Base-by-base conservation (phyloP, 2,329 filamentous ascomycete species). In the Fusarium circinatum region DNA sequence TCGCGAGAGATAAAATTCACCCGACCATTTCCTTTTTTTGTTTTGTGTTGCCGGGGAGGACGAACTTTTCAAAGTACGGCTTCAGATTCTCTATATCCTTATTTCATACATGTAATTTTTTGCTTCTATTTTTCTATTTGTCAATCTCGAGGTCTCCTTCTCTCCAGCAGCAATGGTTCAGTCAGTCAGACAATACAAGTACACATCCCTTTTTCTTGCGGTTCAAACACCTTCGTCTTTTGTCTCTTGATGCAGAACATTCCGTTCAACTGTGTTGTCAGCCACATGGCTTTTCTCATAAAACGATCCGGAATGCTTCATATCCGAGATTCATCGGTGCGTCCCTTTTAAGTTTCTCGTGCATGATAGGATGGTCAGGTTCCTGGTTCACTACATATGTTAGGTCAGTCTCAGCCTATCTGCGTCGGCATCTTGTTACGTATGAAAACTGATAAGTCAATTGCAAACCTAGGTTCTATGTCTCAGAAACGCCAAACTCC, bases 51-150 rank as follows among this genome's bases (percentile, higher is more conserved):
- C 60, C 42, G 65, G 76, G 76, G 70, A 75, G 76, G 76, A 75
- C 73, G 72, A 76, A 74, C 62, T 75, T 76, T 73, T 55, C 68
- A 78, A 60, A 76, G 74, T 75, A 76, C 64, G 66, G 74, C 73
- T 78, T 77, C 71, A 63, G 70, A 70, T 68, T 75, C 73, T 76
- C 62, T 78, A 78, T 77, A 77, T 78, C 76, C 74, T 78, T 78
- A 78, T 78, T 77, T 78, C 76, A 73, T 76, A 76, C 51, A 73
- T 78, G 76, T 78, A 78, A 78, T 78, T 78, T 73, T 74, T 75
- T 70, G 57, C 49, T 48, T 71, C 34, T 59, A 47, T 70, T 68
- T 30, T 71, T 74, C 74, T 68, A 63, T 52, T 59, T 62, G 48
- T 75, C 67, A 61, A 74, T 65, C 62, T 73, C 63, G 73, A 75